These are phyloP conservation scores for Neurospora sp. DNA, from an alignment of 495 filamentous ascomycete species.

Conservation along the genomic window DNA sequence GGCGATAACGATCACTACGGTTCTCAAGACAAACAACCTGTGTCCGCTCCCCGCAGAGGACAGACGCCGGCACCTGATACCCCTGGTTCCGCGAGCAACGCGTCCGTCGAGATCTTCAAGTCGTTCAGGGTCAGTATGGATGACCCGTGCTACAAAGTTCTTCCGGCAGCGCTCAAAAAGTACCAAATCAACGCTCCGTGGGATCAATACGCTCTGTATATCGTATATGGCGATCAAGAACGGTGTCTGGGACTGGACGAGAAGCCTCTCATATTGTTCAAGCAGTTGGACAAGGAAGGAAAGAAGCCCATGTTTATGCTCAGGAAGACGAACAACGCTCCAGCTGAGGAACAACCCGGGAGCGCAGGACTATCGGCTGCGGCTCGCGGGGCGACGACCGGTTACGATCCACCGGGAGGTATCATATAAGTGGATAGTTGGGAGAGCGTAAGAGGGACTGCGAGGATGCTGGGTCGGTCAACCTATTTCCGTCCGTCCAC, in stretches of 20 bases:
- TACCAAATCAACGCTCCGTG: constrained; percentile 97
- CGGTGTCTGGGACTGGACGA: constrained; percentile 85
- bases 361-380: constrained; percentile 36
- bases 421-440: constrained; percentile 33
- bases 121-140: constrained; percentile 96
- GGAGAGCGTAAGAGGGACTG: too few relatives aligned
- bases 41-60: constrained; percentile 32
- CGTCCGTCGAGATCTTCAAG: constrained; percentile 89
- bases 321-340: constrained; percentile 49
- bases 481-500: not conserved
- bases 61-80: constrained; percentile 44
- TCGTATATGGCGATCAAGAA: constrained; percentile 95
- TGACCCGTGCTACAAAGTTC: constrained; percentile 92
- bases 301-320: constrained; percentile 99
- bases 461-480: not conserved
- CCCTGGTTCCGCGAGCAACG: constrained; percentile 31
- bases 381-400: constrained; percentile 19
- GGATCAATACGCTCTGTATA: constrained; percentile 94
- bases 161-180: constrained; percentile 90
- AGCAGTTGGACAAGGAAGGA: constrained; percentile 91
- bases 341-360: constrained; percentile 28
- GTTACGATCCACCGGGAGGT: constrained; percentile 45
- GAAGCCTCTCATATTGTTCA: constrained; percentile 90
- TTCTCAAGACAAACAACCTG: constrained; percentile 27
- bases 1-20: constrained; percentile 40